Percentiles rank a stretch among this genome's conserved stretches.
These are phyloP conservation scores for Monilinia aucupariae DNA, from an alignment of 2,329 filamentous ascomycete genomes.

Conservation along the genomic window DNA sequence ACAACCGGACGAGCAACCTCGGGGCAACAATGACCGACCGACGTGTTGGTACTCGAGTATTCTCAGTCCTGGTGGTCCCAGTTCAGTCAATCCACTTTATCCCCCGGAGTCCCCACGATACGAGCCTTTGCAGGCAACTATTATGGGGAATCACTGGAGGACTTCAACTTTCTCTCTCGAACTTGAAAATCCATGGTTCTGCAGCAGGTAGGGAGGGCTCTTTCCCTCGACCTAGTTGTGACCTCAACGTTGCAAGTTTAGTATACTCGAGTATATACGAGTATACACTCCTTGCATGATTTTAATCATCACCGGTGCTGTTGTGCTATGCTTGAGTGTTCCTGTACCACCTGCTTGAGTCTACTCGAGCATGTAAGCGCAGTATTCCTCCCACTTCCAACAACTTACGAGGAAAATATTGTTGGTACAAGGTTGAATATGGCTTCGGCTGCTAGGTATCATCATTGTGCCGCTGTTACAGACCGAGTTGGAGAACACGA, in stretches of 20 bases:
- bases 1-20: not conserved
- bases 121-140: not conserved
- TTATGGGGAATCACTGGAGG: not conserved
- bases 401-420: too few species aligned
- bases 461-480: too few species aligned
- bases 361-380: not conserved
- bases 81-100: not conserved
- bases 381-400: too few species aligned
- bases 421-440: too few species aligned
- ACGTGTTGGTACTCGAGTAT: not conserved
- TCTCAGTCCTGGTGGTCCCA: not conserved
- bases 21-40: not conserved
- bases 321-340: not conserved
- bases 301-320: not conserved
- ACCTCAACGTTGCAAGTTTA: not conserved
- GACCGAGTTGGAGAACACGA: not conserved
- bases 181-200: not conserved
- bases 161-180: not conserved
- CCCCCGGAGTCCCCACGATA: conserved; percentile 7
- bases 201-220: not conserved
- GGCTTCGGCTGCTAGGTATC: too few species aligned
- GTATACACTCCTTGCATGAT: too few species aligned
- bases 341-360: too few species aligned
- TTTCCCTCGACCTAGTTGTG: not conserved
- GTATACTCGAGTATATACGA: too few species aligned